Evolutionary conservation across 2,329 filamentous ascomycete species (phyloP), one percentile per base, ranked within the genome.

Genomic region (Fusarium verticillioides): DNA sequence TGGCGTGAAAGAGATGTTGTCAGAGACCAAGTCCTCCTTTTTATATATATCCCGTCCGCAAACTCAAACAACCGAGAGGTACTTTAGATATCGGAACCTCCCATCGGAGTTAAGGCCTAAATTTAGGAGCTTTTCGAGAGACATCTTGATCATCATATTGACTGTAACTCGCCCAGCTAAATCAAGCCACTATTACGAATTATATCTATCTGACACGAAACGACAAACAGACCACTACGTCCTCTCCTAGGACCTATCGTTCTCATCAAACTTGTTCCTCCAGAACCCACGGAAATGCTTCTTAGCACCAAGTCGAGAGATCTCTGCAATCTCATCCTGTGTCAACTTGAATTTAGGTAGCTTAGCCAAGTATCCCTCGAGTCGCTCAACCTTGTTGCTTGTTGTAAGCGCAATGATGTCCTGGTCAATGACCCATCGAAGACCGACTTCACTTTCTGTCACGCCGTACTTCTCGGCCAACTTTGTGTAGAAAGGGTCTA

Each of bases 271-370:
- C 65, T 84, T 84, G 21, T 86, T 72, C 5, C 71, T 82, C 89
- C 89, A 93, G 78, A 89, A 93, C 0, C 82, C 87, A 37, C 91
- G 85, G 75, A 83, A 90, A 79, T 93, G 88, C 82, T 91, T 91
- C 83, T 89, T 78, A 73, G 83, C 83, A 2, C 91, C 91, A 40
- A 86, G 76, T 73, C 87, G 83, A 1, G 84, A 78, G 69, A 93
- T 89, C 59, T 87, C 85, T 50, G 85, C 80, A 18, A 92, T 82
- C 80, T 93, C 91, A 60, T 86, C 84, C 0, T 85, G 82, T 16
- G 88, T 90, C 71, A 93, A 82, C 83, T 89, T 88, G 77, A 92
- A 91, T 49, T 76, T 82, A 47, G 83, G 84, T 71, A 88, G 68
- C 71, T 85, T 85, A n/a, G 81, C 77, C 65, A 89, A 72, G 75